A percentile compares a stretch with the other conserved stretches of the same genome.
Evolutionary conservation across 2,329 filamentous ascomycete genomes (phyloP).

Genomic region (Microdochium paspali): DNA sequence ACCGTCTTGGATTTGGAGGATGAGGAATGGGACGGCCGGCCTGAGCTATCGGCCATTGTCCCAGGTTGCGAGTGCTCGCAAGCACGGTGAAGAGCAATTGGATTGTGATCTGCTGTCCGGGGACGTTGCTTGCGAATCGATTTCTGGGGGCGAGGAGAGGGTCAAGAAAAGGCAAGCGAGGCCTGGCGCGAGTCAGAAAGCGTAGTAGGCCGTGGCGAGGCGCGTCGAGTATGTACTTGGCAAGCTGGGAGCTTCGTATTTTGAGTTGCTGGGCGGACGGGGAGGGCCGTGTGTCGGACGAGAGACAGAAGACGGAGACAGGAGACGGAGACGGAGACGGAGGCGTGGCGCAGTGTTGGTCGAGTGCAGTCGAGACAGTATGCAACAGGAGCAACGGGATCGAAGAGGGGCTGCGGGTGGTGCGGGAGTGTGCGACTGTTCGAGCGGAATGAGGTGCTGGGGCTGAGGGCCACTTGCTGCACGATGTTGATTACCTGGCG

Average conservation of each 20-base stretch:
- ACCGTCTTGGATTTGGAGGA: slow-evolving; percentile 32
- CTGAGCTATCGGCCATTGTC: slow-evolving; percentile 19
- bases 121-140: slow-evolving; percentile 2
- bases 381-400: background rate
- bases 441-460: background rate
- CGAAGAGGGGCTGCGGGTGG: background rate
- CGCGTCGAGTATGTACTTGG: background rate
- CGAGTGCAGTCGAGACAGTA: background rate
- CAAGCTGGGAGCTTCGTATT: background rate
- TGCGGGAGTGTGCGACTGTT: background rate
- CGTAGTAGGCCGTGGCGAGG: background rate
- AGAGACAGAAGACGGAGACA: background rate
- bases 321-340: too few species aligned
- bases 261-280: background rate
- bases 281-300: background rate
- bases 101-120: background rate
- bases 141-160: slow-evolving; percentile 16
- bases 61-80: background rate
- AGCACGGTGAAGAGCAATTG: background rate
- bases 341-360: background rate
- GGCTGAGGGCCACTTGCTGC: background rate
- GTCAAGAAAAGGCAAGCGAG: background rate
- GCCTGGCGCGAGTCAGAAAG: background rate
- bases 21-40: slow-evolving; percentile 19
- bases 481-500: background rate